Conservation (phyloP, 2,329 filamentous ascomycete genomes). For the Tympanopsis confertula region DNA sequence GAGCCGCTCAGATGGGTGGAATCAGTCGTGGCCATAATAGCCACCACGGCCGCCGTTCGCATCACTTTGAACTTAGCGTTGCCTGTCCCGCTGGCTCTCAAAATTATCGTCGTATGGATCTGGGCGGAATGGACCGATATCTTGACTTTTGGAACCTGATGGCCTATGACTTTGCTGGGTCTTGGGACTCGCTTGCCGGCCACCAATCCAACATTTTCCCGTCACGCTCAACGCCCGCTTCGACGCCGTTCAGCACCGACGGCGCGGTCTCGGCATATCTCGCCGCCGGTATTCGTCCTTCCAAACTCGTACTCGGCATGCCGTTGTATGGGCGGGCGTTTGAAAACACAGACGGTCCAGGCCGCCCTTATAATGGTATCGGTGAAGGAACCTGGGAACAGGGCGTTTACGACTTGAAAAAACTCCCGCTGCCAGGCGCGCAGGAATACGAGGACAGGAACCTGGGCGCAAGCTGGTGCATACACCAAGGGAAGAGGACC, state of each 20-base stretch:
- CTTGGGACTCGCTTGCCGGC: constrained; percentile 61
- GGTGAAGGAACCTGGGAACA: constrained; percentile 76
- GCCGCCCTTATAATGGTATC: constrained; percentile 56
- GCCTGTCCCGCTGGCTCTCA: constrained; percentile 50
- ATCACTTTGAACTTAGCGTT: constrained; percentile 54
- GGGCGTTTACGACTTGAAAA: constrained; percentile 83
- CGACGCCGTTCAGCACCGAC: constrained; percentile 70
- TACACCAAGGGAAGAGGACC: constrained; percentile 46
- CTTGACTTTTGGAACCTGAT: constrained; percentile 74
- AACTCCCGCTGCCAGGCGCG: constrained; percentile 58
- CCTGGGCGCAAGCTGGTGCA: constrained; percentile 66
- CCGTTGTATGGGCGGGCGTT: constrained; percentile 86
- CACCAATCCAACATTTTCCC: constrained; percentile 74
- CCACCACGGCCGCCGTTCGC: constrained; percentile 9
- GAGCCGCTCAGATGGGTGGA: no score
- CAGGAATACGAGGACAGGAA: constrained; percentile 51
- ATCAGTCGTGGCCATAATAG: no score
- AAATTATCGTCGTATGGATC: constrained; percentile 50
- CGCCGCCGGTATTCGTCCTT: constrained; percentile 44
- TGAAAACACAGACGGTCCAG: constrained; percentile 64
- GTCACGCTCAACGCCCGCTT: constrained; percentile 38
- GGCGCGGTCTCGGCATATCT: constrained; percentile 63
- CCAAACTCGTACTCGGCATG: constrained; percentile 82
- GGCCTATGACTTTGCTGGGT: constrained; percentile 81
- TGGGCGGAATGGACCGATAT: constrained; percentile 51